Percentiles rank a stretch among this genome's conserved stretches.
phyloP scores from a whole-genome alignment of 192 early-diverging fungal species.

The Powellomyces hirtus region DNA sequence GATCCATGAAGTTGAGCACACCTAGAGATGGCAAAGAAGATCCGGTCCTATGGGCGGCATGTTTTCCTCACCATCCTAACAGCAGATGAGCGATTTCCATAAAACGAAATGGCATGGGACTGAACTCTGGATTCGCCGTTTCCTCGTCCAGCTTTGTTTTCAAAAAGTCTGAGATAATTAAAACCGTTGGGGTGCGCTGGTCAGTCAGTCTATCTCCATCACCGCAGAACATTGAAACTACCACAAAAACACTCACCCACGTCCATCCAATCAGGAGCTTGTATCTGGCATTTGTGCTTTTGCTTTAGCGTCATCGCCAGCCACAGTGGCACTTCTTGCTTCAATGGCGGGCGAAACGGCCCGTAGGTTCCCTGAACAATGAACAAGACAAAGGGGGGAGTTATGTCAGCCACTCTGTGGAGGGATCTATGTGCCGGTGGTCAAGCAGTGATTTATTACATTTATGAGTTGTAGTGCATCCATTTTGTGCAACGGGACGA shows the following conservation, averaged over 20 bases:
- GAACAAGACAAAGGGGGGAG: neutral
- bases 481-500: constrained; percentile 72
- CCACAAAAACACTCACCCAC: constrained; percentile 60
- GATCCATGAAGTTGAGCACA: too few species aligned
- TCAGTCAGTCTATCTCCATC: too few species aligned
- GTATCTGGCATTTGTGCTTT: constrained; percentile 76
- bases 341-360: constrained; percentile 78
- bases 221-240: too few species aligned
- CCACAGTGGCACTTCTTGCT: constrained; percentile 80
- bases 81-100: constrained; percentile 80
- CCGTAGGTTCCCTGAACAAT: constrained; percentile 64
- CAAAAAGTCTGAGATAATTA: constrained; percentile 66
- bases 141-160: constrained; percentile 65
- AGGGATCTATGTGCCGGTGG: too few species aligned
- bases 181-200: too few species aligned
- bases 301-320: constrained; percentile 80
- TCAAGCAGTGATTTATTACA: constrained; percentile 38
- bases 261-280: constrained; percentile 79
- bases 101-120: constrained; percentile 72
- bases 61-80: constrained; percentile 67
- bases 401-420: too few species aligned
- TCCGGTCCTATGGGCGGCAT: too few species aligned
- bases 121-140: constrained; percentile 58
- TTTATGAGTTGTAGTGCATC: constrained; percentile 70
- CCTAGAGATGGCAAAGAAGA: too few species aligned